Conservation (phyloP, 192 early-diverging fungal genomes). For the Mortierella claussenii region DNA sequence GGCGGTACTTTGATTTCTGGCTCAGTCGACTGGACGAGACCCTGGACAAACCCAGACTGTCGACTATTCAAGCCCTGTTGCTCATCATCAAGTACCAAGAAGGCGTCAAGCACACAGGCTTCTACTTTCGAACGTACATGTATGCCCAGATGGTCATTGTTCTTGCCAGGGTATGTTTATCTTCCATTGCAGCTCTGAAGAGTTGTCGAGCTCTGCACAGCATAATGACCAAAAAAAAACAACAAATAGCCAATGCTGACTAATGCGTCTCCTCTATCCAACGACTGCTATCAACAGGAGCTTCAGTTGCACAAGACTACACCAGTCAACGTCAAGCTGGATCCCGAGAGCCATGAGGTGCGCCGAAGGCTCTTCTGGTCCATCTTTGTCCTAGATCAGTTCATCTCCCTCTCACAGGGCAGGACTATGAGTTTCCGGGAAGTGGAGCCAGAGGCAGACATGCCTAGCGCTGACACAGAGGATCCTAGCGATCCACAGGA, state of each 20-base stretch:
- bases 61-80: slow-evolving; percentile 62
- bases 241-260: no score
- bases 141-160: slow-evolving; percentile 56
- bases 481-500: slow-evolving; percentile 34
- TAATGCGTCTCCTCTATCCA: no score
- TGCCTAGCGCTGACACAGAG: slow-evolving; percentile 24
- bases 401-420: slow-evolving; percentile 37
- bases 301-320: slow-evolving; percentile 41
- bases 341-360: slow-evolving; percentile 41
- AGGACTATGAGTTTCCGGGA: slow-evolving; percentile 37
- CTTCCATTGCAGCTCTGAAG: neutral
- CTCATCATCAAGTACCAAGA: slow-evolving; percentile 64
- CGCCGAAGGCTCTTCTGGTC: slow-evolving; percentile 38
- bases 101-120: slow-evolving; percentile 55
- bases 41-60: slow-evolving; percentile 59
- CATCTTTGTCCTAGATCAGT: slow-evolving; percentile 38
- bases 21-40: slow-evolving; percentile 57
- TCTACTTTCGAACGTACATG: slow-evolving; percentile 59
- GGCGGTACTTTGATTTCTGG: slow-evolving; percentile 35
- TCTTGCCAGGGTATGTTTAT: slow-evolving; percentile 32
- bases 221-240: no score
- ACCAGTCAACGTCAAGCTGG: slow-evolving; percentile 35
- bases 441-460: slow-evolving; percentile 39
- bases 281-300: slow-evolving; percentile 8
- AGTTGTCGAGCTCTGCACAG: no score